phyloP scores from a whole-genome alignment of 345 rosid species.

The Carallia pectinifolia region DNA sequence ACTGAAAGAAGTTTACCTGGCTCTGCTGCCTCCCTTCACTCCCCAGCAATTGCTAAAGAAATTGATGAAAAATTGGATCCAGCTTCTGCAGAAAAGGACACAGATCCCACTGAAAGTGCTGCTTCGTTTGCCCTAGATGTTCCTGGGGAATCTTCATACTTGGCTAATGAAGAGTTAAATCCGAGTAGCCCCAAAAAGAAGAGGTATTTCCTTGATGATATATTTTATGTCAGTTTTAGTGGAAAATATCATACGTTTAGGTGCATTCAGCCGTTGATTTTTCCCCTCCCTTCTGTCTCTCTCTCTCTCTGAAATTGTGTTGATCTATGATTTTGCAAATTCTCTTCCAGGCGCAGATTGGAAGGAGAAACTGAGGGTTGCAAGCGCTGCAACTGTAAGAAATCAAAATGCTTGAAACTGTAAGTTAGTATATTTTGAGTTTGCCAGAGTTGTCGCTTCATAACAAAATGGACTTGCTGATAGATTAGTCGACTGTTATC shows the following conservation, averaged over 20 bases:
- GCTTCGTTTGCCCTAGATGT: slow-evolving; percentile 44
- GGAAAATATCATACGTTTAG: background rate
- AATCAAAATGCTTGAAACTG: slow-evolving; percentile 97
- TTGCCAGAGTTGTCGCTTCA: too few relatives aligned
- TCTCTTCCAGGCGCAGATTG: slow-evolving; percentile 51
- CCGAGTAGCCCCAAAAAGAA: slow-evolving; percentile 79
- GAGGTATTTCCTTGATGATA: slow-evolving; percentile 40
- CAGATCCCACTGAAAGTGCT: slow-evolving; percentile 37
- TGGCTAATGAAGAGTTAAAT: slow-evolving; percentile 53
- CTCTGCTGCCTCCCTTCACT: slow-evolving; percentile 40
- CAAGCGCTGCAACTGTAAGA: slow-evolving; percentile 96
- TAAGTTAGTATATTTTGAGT: slow-evolving; percentile 36
- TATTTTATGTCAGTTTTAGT: background rate
- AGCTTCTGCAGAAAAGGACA: slow-evolving; percentile 38
- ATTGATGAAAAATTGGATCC: slow-evolving; percentile 38
- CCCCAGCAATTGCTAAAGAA: slow-evolving; percentile 40
- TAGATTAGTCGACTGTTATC: too few relatives aligned
- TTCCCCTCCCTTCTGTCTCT: background rate
- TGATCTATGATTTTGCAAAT: too few relatives aligned
- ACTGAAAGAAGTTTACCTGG: slow-evolving; percentile 43
- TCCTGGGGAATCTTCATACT: slow-evolving; percentile 41
- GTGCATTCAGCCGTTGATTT: background rate
- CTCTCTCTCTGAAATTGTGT: too few relatives aligned
- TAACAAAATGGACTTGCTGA: too few relatives aligned
- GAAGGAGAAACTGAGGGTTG: slow-evolving; percentile 78